Conservation (phyloP, 2,329 filamentous ascomycete genomes). For the Fusarium graminum region DNA sequence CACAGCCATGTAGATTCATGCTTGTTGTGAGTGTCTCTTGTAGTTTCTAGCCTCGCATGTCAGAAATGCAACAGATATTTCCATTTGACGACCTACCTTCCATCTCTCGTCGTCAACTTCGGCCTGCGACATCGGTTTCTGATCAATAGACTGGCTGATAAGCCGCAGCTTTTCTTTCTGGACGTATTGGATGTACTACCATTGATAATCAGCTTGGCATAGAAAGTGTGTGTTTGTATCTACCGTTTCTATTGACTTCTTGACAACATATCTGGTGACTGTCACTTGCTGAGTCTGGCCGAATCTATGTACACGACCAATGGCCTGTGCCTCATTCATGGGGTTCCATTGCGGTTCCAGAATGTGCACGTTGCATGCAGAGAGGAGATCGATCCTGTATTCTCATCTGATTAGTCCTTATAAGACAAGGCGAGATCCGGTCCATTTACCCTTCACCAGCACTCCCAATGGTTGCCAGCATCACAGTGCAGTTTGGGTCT, state of each 20-base stretch:
- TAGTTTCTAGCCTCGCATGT: too few species aligned
- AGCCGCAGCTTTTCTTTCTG: too few species aligned
- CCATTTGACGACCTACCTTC: too few species aligned
- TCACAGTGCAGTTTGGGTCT: background rate
- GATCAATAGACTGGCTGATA: too few species aligned
- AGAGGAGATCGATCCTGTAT: background rate
- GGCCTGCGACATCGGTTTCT: too few species aligned
- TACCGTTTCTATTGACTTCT: background rate
- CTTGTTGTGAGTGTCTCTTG: too few species aligned
- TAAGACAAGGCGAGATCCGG: too few species aligned
- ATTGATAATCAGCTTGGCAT: background rate
- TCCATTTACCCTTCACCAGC: conserved; percentile 5
- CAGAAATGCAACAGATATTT: too few species aligned
- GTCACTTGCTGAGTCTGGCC: background rate
- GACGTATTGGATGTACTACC: background rate
- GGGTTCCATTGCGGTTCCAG: conserved; percentile 6
- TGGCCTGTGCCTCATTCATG: conserved; percentile 1
- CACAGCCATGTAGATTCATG: too few species aligned
- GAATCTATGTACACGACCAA: background rate
- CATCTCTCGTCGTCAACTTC: too few species aligned
- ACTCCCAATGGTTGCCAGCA: background rate
- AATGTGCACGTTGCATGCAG: fast-evolving
- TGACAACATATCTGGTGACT: fast-evolving
- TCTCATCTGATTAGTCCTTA: too few species aligned
- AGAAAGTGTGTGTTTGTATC: background rate